Base-by-base conservation (phyloP, 2,329 filamentous ascomycete genomes). In the Colletotrichum limetticola region DNA sequence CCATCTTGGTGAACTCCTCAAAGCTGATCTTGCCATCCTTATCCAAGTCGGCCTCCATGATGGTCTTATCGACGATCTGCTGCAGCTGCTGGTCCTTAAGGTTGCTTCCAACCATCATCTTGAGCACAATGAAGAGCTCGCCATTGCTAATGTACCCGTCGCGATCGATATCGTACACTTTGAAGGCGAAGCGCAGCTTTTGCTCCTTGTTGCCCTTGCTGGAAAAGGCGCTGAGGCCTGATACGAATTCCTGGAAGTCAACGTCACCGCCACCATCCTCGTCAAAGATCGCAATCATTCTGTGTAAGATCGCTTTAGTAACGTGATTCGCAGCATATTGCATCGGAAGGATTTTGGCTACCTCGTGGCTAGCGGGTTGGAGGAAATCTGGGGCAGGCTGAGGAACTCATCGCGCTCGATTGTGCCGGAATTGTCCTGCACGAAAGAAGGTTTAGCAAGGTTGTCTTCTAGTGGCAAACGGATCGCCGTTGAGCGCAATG, bases 91-190 rank as follows among this genome's bases (percentile, higher is more conserved):
- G 95, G 83, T 99, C 97, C 89, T 99, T 99, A 80, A 99, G 87
- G 84, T 99, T 99, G 87, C 94, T 98, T 73, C 97, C 97, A 64
- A 99, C 97, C 97, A 99, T 99, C 97, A 99, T 99, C 93, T 99
- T 99, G 80, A 99, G 89, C 80, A 99, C 97, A 80, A 99, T 98
- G 84, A 98, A 99, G 64, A 99, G 90, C 87, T 99, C 97, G 79
- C 97, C 97, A 84, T 99, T 99, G 87, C 94, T 97, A 81, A 99
- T 99, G 86, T 94, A 99, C 28, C 97, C 97, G 83, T 99, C 97
- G 74, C 97, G 94, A 85, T 99, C 97, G 80, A 99, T 98, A 83
- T 99, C 97, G 88, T 99, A 99, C 74, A 99, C 97, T 85, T 98
- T 98, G 91, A 99, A 99, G 57, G 97, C 97, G 81, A 99, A 99